phyloP scores from a whole-genome alignment of 805 yeast genomes.

The Dipodascopsis uninucleata region DNA sequence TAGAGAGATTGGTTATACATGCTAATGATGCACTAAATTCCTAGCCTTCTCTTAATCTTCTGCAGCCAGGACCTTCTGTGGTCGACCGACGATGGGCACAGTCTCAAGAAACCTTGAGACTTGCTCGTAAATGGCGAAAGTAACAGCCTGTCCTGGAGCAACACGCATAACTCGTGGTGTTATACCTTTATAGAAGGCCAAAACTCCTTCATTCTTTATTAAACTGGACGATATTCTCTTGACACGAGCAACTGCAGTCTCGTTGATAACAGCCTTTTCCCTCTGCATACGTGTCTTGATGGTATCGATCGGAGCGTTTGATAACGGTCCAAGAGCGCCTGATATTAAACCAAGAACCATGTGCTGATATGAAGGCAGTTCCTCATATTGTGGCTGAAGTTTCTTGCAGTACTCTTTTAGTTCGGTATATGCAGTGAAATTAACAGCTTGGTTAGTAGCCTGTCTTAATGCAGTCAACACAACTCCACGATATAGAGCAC shows the following conservation, averaged over 20 bases:
- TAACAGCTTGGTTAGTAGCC: slow-evolving; percentile 97
- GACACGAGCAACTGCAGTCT: slow-evolving; percentile 73
- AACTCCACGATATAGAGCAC: slow-evolving; percentile 89
- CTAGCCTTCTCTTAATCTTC: slow-evolving; percentile 16
- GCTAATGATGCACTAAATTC: too few relatives aligned
- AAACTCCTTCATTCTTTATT: slow-evolving; percentile 82
- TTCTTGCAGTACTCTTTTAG: slow-evolving; percentile 67
- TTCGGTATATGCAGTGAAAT: slow-evolving; percentile 90
- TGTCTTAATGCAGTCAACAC: slow-evolving; percentile 95
- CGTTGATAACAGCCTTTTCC: slow-evolving; percentile 60
- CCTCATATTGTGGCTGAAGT: slow-evolving; percentile 48
- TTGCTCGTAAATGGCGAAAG: slow-evolving; percentile 92
- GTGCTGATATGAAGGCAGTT: slow-evolving; percentile 90
- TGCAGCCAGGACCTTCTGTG: slow-evolving; percentile 16
- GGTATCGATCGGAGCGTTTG: slow-evolving; percentile 96
- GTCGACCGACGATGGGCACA: slow-evolving; percentile 17
- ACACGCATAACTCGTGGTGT: slow-evolving; percentile 99
- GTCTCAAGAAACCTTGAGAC: slow-evolving; percentile 62
- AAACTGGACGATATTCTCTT: slow-evolving; percentile 74
- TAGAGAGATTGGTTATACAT: too few relatives aligned
- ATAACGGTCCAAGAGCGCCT: slow-evolving; percentile 97
- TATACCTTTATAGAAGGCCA: slow-evolving; percentile 91
- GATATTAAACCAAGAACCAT: slow-evolving; percentile 84
- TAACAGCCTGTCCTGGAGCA: slow-evolving; percentile 99
- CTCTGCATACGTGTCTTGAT: slow-evolving; percentile 95